These are phyloP conservation scores for Chlamydomonas incerta DNA, from an alignment of 139 green algal species.

Conservation along the genomic window DNA sequence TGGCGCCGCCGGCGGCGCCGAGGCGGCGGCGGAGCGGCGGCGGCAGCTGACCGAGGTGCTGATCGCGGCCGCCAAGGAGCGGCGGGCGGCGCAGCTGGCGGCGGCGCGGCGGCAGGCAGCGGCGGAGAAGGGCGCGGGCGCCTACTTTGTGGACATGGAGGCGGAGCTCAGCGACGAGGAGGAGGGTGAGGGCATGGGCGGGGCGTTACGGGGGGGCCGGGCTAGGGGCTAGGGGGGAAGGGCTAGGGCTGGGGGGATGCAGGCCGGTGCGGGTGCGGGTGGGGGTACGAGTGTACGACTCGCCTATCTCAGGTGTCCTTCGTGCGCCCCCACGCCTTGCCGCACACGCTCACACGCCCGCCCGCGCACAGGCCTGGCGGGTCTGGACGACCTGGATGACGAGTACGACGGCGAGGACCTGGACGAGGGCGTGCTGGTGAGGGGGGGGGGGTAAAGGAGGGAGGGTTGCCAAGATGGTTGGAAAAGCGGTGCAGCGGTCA, in stretches of 20 bases:
- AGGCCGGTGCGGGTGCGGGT: background rate
- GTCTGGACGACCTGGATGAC: conserved; percentile 19
- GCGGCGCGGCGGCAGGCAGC: conserved; percentile 13
- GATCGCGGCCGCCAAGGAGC: conserved; percentile 4
- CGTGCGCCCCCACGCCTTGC: no score
- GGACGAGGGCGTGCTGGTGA: conserved; percentile 41
- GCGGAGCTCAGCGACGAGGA: conserved; percentile 42
- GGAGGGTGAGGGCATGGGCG: background rate
- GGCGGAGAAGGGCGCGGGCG: background rate
- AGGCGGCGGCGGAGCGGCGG: background rate
- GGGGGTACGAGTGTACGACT: no score
- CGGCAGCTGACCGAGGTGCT: conserved; percentile 6
- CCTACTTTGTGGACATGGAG: conserved; percentile 38
- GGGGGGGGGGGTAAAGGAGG: no score
- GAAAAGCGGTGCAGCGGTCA: no score
- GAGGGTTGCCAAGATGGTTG: no score
- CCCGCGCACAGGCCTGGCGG: conserved; percentile 6
- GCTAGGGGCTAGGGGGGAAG: background rate
- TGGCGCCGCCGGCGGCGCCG: background rate
- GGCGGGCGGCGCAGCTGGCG: background rate
- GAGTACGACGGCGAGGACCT: conserved; percentile 43
- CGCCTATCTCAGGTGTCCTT: no score
- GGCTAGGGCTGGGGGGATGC: background rate
- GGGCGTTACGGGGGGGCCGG: background rate
- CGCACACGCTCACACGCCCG: no score